Evolutionary conservation across 768 basidiomycete species (phyloP).

Genomic region (Suillus clintonianus): DNA sequence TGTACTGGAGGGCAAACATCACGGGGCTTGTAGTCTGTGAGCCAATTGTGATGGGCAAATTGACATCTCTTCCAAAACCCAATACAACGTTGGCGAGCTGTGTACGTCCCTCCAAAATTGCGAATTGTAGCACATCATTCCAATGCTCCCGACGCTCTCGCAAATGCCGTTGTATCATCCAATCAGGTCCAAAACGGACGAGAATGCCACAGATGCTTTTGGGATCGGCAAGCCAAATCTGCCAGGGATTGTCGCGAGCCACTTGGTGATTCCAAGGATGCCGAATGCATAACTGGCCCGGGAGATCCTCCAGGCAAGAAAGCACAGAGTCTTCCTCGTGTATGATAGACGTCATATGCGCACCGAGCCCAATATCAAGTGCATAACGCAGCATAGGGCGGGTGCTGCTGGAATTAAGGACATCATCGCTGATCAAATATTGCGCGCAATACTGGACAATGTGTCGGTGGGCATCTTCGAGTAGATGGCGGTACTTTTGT

Average conservation of each 20-base stretch:
- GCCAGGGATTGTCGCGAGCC: background rate
- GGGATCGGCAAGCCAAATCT: background rate
- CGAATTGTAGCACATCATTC: background rate
- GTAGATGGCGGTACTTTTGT: background rate
- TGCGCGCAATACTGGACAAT: background rate
- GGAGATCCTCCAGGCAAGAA: slow-evolving; percentile 1
- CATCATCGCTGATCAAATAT: background rate
- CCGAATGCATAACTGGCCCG: background rate
- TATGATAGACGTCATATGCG: background rate
- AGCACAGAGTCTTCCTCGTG: background rate
- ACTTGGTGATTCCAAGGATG: background rate
- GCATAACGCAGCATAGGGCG: slow-evolving; percentile 4
- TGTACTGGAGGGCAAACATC: background rate
- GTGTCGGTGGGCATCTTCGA: background rate
- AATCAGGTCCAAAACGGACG: background rate
- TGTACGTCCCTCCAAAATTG: background rate
- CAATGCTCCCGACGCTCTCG: background rate
- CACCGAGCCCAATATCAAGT: background rate
- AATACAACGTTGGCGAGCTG: background rate
- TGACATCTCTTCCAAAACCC: background rate
- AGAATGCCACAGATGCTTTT: background rate
- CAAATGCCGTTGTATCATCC: background rate
- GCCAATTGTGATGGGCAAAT: background rate
- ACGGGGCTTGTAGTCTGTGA: background rate
- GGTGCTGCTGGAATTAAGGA: background rate